Evolutionary conservation across 2,329 filamentous ascomycete species (phyloP), one percentile per base, ranked within the genome.

Genomic region (Didymella exigua): DNA sequence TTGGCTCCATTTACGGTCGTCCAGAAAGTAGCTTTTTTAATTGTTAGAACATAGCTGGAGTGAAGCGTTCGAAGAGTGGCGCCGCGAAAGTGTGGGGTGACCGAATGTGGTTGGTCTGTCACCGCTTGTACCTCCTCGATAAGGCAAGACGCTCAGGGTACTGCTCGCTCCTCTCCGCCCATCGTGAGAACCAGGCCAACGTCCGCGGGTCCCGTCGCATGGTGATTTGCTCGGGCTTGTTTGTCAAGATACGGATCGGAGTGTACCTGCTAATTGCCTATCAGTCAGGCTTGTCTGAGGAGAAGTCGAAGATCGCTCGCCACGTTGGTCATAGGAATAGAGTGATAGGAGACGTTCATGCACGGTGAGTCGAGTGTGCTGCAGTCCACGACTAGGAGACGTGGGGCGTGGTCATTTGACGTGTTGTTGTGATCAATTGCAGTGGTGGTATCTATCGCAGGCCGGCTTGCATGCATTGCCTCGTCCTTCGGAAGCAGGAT

Each of bases 101-200:
- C 57, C 43, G 43, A 52, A 61, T 55, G 46, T 41, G 55, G 65
- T 60, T 63, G 59, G 57, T 44, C 49, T 62, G 51, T 49, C 46
- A 26, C 65, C 71, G 71, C 65, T 49, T 68, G 69, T 58, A 72
- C 70, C 56, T 73, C 43, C 69, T 65, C n/a, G 47, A 52, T 51
- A 26, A 11, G 48, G 54, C 31, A 51, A 41, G 33, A 30, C 23
- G 38, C 34, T 44, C 38, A 41, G 23, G 43, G 36, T 37, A 40
- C 40, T 47, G 33, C 24, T 55, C 46, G 36, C 49, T 47, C 50
- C 43, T 41, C 57, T 56, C 45, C 46, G 18, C 47, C 31, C 24
- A 33, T 51, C 40, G 24, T 44, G 33, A 52, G 41, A 29, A 49
- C 34, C 43, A 52, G 40, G 18, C 48, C 44, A 36, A 27, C 23